Evolutionary conservation across 208 protist genomes (phyloP).

Genomic region (Strigomonas culicis): DNA sequence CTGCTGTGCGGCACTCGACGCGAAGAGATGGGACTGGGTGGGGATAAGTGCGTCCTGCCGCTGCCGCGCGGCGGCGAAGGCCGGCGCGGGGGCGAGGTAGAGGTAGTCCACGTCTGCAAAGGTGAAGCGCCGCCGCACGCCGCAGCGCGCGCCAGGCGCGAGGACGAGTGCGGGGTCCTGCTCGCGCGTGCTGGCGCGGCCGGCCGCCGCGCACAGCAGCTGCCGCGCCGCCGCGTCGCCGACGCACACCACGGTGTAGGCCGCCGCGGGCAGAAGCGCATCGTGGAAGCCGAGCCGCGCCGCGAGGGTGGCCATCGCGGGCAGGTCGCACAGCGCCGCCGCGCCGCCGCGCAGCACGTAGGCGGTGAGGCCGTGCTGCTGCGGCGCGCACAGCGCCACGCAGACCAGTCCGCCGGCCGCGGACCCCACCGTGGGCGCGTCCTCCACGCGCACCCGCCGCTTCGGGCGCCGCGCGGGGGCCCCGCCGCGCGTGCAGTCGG

Average conservation of each 20-base stretch:
- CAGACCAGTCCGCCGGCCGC: not conserved
- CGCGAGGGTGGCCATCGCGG: conserved; percentile 20
- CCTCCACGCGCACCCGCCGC: not conserved
- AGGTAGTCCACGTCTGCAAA: conserved; percentile 53
- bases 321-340: not conserved
- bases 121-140: conserved; percentile 26
- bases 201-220: conserved; percentile 39
- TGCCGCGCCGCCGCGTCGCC: conserved; percentile 21
- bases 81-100: conserved; percentile 20
- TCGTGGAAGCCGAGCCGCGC: conserved; percentile 39
- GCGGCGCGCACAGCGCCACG: not conserved
- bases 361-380: not conserved
- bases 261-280: conserved; percentile 17
- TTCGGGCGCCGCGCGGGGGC: not conserved
- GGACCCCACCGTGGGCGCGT: not conserved
- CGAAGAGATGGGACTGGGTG: not conserved
- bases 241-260: conserved; percentile 30
- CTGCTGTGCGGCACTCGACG: not conserved
- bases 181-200: conserved; percentile 28
- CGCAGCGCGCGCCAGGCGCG: conserved; percentile 13
- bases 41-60: conserved; percentile 5
- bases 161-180: conserved; percentile 57
- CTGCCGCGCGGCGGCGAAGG: conserved; percentile 9
- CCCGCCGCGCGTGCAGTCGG: no score
- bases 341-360: conserved; percentile 9